phyloP scores from a whole-genome alignment of 495 filamentous ascomycete genomes.

The Staphylotrichum longicolle region DNA sequence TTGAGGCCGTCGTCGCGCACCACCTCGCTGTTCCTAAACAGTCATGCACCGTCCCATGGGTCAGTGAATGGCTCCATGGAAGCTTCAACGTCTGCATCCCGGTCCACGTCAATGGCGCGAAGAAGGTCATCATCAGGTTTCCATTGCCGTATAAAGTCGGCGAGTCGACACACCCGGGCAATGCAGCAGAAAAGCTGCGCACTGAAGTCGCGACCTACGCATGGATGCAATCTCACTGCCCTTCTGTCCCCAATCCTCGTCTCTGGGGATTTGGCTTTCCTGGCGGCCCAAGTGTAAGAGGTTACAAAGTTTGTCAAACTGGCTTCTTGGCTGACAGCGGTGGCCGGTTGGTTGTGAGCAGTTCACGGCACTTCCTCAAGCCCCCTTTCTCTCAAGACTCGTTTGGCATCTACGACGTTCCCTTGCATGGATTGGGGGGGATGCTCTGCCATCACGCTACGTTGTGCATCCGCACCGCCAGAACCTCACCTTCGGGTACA shows the following conservation, averaged over 20 bases:
- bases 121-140: not conserved
- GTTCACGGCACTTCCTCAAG: too few species aligned
- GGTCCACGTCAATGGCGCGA: not conserved
- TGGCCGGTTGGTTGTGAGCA: not conserved
- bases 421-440: too few species aligned
- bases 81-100: constrained; percentile 7
- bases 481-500: constrained; percentile 12
- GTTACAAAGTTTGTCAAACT: not conserved
- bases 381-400: too few species aligned
- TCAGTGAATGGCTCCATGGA: not conserved
- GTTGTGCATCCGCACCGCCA: not conserved
- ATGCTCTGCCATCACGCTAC: not conserved
- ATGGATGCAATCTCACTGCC: constrained; percentile 1
- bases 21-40: not conserved
- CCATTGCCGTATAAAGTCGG: not conserved
- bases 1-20: too few species aligned
- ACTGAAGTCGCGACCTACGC: constrained; percentile 1
- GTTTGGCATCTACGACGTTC: too few species aligned
- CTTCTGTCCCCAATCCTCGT: not conserved
- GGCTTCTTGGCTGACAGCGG: not conserved
- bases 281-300: not conserved
- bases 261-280: not conserved
- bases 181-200: not conserved
- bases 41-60: not conserved
- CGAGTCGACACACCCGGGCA: not conserved